Percentiles rank a stretch among this genome's conserved stretches.
phyloP scores from a whole-genome alignment of 371 early-diverging fungal genomes.

The Rhizopus delemar region DNA sequence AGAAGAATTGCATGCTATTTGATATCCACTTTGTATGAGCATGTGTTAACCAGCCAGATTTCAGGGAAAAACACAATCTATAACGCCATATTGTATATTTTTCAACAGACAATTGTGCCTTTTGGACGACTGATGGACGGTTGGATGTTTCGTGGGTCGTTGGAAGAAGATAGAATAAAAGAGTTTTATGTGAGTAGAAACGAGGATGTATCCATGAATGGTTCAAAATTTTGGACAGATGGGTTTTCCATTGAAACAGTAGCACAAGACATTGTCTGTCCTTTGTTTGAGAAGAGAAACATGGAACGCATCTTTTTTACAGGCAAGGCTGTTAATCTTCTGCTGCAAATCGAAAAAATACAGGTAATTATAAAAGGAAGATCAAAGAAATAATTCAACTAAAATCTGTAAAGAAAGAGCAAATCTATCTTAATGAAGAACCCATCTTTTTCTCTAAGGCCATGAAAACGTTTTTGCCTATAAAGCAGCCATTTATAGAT shows the following conservation, averaged over 20 bases:
- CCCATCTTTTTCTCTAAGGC: background rate
- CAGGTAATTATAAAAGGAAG: background rate
- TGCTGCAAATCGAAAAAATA: constrained; percentile 19
- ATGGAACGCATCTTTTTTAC: constrained; percentile 32
- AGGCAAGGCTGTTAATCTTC: constrained; percentile 36
- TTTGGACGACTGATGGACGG: constrained; percentile 40
- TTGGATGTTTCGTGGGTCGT: constrained; percentile 40
- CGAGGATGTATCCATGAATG: constrained; percentile 3
- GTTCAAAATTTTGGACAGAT: constrained; percentile 26
- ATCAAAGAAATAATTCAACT: background rate
- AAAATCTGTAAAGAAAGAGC: background rate
- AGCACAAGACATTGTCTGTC: constrained; percentile 16
- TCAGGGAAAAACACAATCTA: constrained; percentile 17
- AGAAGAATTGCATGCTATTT: constrained; percentile 15
- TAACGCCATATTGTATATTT: constrained; percentile 20
- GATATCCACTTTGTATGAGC: constrained; percentile 29
- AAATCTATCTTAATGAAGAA: background rate
- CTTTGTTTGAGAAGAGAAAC: constrained; percentile 28
- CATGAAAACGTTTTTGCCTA: background rate
- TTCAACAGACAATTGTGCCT: constrained; percentile 30
- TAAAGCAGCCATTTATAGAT: constrained; percentile 10
- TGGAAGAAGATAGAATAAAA: constrained; percentile 26
- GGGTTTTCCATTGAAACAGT: constrained; percentile 19
- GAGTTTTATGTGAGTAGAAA: constrained; percentile 42
- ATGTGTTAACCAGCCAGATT: constrained; percentile 23